phyloP scores from a whole-genome alignment of 2,329 filamentous ascomycete species.

The Cercospora zeae-maydis region DNA sequence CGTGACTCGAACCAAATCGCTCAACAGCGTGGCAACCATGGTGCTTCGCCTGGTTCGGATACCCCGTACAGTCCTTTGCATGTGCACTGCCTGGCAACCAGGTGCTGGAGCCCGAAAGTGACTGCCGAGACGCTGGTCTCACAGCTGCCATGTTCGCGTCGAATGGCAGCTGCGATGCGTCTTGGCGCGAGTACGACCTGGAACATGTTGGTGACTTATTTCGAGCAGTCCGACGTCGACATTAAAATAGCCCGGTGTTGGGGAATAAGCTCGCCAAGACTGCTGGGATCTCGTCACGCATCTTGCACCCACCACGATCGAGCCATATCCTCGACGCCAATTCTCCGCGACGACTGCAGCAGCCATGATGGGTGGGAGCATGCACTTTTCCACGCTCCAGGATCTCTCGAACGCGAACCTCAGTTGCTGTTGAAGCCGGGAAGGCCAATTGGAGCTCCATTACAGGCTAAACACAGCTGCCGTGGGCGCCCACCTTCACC shows the following conservation, averaged over 20 bases:
- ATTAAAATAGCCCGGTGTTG: background rate
- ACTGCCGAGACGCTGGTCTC: background rate
- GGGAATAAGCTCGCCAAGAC: background rate
- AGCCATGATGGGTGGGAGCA: too few species aligned
- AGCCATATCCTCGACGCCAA: background rate
- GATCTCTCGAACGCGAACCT: too few species aligned
- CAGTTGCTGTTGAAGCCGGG: background rate
- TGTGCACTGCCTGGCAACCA: background rate
- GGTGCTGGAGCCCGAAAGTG: background rate
- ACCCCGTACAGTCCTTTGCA: too few species aligned
- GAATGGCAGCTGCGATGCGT: too few species aligned
- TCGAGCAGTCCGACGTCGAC: background rate
- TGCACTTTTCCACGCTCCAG: too few species aligned
- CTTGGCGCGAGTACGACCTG: too few species aligned
- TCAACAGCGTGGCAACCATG: background rate
- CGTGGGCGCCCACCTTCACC: background rate
- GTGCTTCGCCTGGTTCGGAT: background rate
- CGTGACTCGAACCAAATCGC: background rate
- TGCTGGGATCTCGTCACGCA: background rate
- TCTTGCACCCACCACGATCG: background rate
- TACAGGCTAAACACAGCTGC: constrained; percentile 9
- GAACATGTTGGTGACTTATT: background rate
- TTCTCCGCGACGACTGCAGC: background rate
- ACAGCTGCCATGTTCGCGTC: too few species aligned
- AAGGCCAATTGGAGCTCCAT: background rate